Evolutionary conservation across 2,329 filamentous ascomycete genomes (phyloP), one percentile per base, ranked within the genome.

Genomic region (Talaromyces sp.): DNA sequence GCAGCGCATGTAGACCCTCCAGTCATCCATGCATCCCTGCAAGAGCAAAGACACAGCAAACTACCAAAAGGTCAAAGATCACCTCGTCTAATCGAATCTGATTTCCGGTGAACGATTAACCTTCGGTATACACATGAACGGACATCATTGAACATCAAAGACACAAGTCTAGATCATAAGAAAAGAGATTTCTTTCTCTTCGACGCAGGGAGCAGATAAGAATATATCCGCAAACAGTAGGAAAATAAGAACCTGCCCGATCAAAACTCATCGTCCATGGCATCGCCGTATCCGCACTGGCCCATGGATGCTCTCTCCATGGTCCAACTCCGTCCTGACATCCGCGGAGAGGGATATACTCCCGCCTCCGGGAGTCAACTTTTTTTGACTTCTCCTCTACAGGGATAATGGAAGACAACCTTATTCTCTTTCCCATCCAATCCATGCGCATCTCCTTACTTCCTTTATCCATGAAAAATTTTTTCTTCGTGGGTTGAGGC

Each of bases 21-120:
- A n/a, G 16, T 18, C 48, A 54, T 35, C 28, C 44, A 23, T 44
- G 42, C 42, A 44, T 12, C n/a, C 44, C 48, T 54, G 48, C 48
- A 54, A 21, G 31, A 54, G 48, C 48, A 54, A 33, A 33, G 28
- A 54, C 50, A 54, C 35, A 21, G 50, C 50, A 54, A 52, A 35
- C 50, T n/a, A 14, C 50, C 50, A 37, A 54, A 54, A 37, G 5
- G 50, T 37, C 50, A 54, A 54, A 54, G 50, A 54, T 54, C 50
- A 31, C 31, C 31, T 37, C 31, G 6, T 21, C 31, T 54, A 54
- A 14, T 21, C 50, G 5, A 35, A 35, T 54, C 18, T 37, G 50
- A 21, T 35, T 54, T 4, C 50, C 50, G 50, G 50, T 54, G 44
- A 35, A 54, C 18, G 9, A 35, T 35, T 35, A 54, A 33, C 31